A percentile compares a stretch with the other conserved stretches of the same genome.
Conservation (phyloP, 257 asterid species). For the Ocimum tenuiflorum region DNA sequence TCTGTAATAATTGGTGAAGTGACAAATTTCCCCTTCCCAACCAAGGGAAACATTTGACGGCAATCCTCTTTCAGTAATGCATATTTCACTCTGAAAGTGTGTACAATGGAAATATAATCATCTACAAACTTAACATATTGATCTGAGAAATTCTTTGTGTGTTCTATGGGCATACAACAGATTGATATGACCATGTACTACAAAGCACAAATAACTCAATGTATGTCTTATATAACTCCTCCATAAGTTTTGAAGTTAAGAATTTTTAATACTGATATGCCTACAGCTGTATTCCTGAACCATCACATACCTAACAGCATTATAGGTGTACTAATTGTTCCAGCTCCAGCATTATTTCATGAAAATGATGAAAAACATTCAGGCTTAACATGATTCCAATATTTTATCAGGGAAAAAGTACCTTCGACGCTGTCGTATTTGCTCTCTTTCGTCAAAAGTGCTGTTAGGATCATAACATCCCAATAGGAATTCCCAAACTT, state of each 20-base stretch:
- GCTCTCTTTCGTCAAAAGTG: slow-evolving; percentile 78
- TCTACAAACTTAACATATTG: not conserved
- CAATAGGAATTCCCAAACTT: slow-evolving; percentile 95
- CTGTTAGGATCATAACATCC: slow-evolving; percentile 88
- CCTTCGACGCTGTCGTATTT: slow-evolving; percentile 65
- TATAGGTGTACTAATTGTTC: not conserved
- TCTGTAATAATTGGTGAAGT: slow-evolving; percentile 91
- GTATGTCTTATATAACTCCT: not conserved
- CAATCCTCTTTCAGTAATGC: slow-evolving; percentile 73
- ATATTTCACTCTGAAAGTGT: slow-evolving; percentile 60
- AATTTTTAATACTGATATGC: not conserved
- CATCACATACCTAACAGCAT: slow-evolving; percentile 2
- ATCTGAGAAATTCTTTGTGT: not conserved
- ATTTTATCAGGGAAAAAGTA: slow-evolving; percentile 23
- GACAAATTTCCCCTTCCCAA: slow-evolving; percentile 79
- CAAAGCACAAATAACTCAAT: not conserved
- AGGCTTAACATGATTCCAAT: slow-evolving; percentile 2
- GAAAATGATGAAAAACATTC: not conserved
- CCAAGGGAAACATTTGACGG: slow-evolving; percentile 68
- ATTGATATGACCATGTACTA: not conserved
- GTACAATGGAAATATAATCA: slow-evolving; percentile 18
- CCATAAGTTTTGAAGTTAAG: not conserved
- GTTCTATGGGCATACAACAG: not conserved
- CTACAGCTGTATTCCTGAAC: slow-evolving; percentile 10
- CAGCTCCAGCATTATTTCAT: slow-evolving; percentile 7